These are phyloP conservation scores for Posidonia australis DNA, from an alignment of 106 monocot genomes.

Conservation along the genomic window DNA sequence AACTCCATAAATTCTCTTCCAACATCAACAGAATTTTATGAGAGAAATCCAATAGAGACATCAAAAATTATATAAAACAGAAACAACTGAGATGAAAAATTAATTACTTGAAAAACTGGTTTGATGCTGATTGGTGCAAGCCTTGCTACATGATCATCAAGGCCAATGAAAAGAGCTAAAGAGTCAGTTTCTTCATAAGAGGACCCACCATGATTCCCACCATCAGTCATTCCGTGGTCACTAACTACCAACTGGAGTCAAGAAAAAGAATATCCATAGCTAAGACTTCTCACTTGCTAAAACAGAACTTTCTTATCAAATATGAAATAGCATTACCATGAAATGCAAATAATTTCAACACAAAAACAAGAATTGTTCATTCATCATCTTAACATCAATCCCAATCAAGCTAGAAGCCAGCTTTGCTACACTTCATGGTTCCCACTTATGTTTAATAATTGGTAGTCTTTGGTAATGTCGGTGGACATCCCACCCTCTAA, in stretches of 20 bases:
- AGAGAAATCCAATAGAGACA: neutral
- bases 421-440: too few species aligned
- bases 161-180: slow-evolving; percentile 70
- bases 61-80: neutral
- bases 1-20: neutral
- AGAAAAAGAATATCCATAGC: neutral
- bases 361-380: too few species aligned
- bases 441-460: too few species aligned
- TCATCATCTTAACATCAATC: too few species aligned
- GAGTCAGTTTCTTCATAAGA: slow-evolving; percentile 96
- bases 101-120: slow-evolving; percentile 56
- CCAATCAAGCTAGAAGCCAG: too few species aligned
- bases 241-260: slow-evolving; percentile 67
- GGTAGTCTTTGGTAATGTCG: too few species aligned
- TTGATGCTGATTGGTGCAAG: slow-evolving; percentile 15
- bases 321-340: too few species aligned
- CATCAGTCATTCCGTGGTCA: slow-evolving; percentile 93
- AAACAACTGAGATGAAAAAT: neutral
- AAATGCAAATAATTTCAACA: too few species aligned
- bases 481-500: too few species aligned
- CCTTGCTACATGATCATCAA: slow-evolving; percentile 4
- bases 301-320: too few species aligned
- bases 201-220: slow-evolving; percentile 97
- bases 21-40: neutral
- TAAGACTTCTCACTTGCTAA: neutral